These are phyloP conservation scores for Nicotiana attenuata DNA, from an alignment of 257 asterid genomes.

Conservation along the genomic window DNA sequence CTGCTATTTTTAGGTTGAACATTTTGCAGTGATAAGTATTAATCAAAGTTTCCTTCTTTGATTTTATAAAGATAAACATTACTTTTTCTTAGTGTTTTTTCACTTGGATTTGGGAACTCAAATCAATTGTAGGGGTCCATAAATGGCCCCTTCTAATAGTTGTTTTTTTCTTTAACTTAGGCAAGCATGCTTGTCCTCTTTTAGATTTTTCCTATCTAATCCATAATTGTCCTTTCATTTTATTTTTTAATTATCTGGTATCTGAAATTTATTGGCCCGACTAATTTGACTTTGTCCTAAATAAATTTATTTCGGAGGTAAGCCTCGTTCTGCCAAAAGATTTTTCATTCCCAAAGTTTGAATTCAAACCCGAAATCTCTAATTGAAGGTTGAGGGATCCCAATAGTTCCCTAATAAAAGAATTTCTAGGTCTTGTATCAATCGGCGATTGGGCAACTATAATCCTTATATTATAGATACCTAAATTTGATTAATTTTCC, in stretches of 20 bases:
- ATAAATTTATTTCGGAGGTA: not conserved
- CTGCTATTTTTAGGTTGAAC: not conserved
- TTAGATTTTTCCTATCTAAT: conserved; percentile 2
- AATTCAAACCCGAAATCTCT: not conserved
- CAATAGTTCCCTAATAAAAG: not conserved
- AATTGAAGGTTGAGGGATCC: not conserved
- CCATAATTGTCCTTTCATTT: not conserved
- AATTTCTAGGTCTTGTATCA: not conserved
- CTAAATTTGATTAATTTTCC: not conserved
- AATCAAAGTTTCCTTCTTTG: not conserved
- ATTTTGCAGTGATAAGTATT: not conserved
- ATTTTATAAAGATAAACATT: too few species aligned
- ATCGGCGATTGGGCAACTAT: too few species aligned
- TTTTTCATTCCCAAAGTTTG: not conserved
- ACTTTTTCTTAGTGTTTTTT: not conserved
- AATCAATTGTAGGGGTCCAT: conserved; percentile 10
- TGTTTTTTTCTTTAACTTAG: not conserved
- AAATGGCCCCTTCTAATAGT: not conserved
- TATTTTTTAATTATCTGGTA: not conserved
- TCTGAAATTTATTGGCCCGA: not conserved
- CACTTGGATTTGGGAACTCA: conserved; percentile 15
- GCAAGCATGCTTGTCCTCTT: conserved; percentile 13
- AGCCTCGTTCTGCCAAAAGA: not conserved
- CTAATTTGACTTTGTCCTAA: not conserved
- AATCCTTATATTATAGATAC: too few species aligned